Evolutionary conservation across 2,329 filamentous ascomycete species (phyloP).

Genomic region (Penicillium olsonii): DNA sequence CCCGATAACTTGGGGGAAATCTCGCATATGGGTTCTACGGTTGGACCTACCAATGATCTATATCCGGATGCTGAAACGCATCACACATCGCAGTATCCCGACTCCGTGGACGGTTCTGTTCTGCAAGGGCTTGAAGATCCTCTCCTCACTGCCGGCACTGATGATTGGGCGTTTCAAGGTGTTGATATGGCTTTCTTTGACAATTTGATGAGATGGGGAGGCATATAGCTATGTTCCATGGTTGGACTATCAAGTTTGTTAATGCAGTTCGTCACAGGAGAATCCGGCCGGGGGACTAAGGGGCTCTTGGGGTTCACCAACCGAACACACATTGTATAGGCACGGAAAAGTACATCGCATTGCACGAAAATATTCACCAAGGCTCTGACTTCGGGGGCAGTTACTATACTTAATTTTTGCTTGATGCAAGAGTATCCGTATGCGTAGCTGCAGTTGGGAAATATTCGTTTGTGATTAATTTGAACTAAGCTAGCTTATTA

Average conservation of each 20-base stretch:
- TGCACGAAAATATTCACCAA: too few species aligned
- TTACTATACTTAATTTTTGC: too few species aligned
- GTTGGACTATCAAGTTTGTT: too few species aligned
- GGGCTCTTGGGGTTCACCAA: too few species aligned
- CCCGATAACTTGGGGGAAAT: not conserved
- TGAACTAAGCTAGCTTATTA: slow-evolving; percentile 4
- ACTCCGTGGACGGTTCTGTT: not conserved
- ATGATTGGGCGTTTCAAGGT: not conserved
- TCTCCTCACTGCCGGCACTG: not conserved
- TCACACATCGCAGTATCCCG: too few species aligned
- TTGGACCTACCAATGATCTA: not conserved
- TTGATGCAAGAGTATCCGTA: too few species aligned
- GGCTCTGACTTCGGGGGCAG: too few species aligned
- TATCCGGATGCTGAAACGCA: not conserved
- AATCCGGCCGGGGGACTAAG: too few species aligned
- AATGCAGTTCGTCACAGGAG: too few species aligned
- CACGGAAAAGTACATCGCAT: too few species aligned
- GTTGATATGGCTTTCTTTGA: not conserved
- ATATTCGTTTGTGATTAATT: not conserved
- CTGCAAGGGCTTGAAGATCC: not conserved
- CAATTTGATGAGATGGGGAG: not conserved
- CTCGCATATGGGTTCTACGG: not conserved
- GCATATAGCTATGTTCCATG: too few species aligned
- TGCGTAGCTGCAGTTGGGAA: not conserved
- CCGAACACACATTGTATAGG: too few species aligned